Evolutionary conservation across 2,329 filamentous ascomycete genomes (phyloP), one percentile per base, ranked within the genome.

Genomic region (Daldinia sp.): DNA sequence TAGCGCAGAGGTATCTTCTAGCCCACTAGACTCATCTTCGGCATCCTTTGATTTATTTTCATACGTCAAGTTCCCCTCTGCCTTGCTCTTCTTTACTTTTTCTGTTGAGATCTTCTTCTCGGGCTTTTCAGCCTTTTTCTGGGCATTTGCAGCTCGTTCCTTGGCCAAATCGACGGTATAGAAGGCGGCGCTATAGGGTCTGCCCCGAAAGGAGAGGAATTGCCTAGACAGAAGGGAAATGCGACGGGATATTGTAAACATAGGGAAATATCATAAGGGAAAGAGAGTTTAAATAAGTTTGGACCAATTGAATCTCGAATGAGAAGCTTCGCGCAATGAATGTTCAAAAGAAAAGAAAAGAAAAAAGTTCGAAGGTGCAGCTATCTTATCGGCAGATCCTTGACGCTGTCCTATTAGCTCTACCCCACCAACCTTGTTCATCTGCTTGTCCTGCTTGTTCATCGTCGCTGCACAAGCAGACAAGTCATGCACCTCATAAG

Each of bases 101-200:
- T 68, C 68, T 27, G 58, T 63, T 1, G 67, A 67, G 4, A 63
- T 61, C 58, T 68, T 68, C 59, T 69, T 66, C 51, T 70, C 63
- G 25, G 50, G 39, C 56, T 64, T 68, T 41, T 61, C 59, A 34
- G 50, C 29, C 66, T 63, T 68, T 27, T 63, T 63, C 39, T 49
- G 52, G 21, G 54, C 55, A 59, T 68, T 68, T n/a, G 52, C 52
- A n/a, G 68, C 57, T 52, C 63, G 56, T 48, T 70, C 68, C 52
- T 72, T 71, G 17, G 69, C 72, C 70, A 74, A 74, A 21, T 34
- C 60, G 60, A 8, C n/a, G 13, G 23, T 29, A 37, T 27, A 45
- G 9, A 17, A 25, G n/a, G n/a, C 34, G 17, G n/a, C n/a, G 17
- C n/a, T 17, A 11, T 15, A 27, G 4, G 39, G 1, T 35, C 17